phyloP scores from a whole-genome alignment of 441 rosid genomes.

The Gossypium davidsonii region DNA sequence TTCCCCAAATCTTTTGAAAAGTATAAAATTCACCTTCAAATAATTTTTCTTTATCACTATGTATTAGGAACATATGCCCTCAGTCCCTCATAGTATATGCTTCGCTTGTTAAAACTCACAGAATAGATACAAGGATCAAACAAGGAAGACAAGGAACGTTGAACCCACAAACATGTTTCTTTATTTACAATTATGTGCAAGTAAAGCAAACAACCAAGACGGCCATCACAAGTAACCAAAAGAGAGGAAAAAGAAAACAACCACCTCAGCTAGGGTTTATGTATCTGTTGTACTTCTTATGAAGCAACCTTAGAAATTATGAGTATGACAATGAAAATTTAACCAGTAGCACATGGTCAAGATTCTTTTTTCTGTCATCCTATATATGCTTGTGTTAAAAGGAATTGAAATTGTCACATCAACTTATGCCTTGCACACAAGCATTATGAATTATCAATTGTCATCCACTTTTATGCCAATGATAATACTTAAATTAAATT shows the following conservation, averaged over 20 bases:
- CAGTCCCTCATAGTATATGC: not conserved
- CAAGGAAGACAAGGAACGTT: not conserved
- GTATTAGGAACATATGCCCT: not conserved
- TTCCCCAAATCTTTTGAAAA: not conserved
- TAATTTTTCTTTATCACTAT: not conserved
- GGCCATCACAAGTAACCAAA: not conserved
- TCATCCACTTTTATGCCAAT: not conserved
- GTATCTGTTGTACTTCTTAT: not conserved
- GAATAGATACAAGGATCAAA: not conserved
- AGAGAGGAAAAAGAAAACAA: not conserved
- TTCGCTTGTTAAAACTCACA: not conserved
- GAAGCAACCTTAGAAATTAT: not conserved
- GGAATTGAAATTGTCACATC: not conserved
- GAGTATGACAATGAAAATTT: not conserved
- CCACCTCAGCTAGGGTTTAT: not conserved
- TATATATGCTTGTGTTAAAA: not conserved
- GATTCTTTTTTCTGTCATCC: not conserved
- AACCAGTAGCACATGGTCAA: not conserved
- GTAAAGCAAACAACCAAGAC: not conserved
- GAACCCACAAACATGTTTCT: conserved; percentile 3
- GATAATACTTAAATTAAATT: not conserved
- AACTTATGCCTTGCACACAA: not conserved
- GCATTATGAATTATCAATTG: not conserved
- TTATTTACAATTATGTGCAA: not conserved
- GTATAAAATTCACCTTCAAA: not conserved